Evolutionary conservation across 1,139 yeast species (phyloP).

Genomic region (Blastobotrys illinoisensis): DNA sequence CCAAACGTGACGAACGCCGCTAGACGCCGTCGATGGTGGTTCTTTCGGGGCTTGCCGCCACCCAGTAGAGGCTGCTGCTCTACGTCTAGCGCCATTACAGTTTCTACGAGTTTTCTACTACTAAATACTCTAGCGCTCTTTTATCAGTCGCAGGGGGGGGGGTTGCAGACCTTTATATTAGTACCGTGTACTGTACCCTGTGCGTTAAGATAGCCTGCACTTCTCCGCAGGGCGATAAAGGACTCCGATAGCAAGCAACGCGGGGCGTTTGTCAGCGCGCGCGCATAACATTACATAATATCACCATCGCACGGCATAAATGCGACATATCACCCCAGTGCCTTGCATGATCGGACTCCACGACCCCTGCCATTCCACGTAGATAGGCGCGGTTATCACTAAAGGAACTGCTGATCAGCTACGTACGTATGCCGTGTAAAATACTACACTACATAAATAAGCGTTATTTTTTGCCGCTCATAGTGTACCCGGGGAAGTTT

Average conservation of each 20-base stretch:
- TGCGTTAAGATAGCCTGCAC: no score
- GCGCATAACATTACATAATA: background rate
- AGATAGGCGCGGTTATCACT: no score
- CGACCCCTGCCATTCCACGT: no score
- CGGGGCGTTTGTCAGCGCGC: background rate
- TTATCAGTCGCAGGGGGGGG: background rate
- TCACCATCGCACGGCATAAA: background rate
- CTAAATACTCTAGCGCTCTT: background rate
- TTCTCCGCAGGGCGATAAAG: background rate
- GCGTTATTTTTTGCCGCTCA: no score
- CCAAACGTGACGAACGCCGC: conserved; percentile 41
- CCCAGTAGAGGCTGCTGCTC: background rate
- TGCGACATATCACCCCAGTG: background rate
- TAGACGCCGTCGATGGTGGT: background rate
- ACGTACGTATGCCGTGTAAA: no score
- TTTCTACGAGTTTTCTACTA: background rate
- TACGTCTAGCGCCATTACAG: background rate
- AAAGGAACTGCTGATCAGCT: no score
- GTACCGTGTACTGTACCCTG: background rate
- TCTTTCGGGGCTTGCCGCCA: background rate
- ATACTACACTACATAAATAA: no score
- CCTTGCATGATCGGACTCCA: background rate
- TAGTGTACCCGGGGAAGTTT: no score
- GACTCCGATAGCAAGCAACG: background rate
- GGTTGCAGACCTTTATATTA: background rate